Evolutionary conservation across 176 grass and related monocot species (phyloP).

Genomic region (Elymus sibiricus): DNA sequence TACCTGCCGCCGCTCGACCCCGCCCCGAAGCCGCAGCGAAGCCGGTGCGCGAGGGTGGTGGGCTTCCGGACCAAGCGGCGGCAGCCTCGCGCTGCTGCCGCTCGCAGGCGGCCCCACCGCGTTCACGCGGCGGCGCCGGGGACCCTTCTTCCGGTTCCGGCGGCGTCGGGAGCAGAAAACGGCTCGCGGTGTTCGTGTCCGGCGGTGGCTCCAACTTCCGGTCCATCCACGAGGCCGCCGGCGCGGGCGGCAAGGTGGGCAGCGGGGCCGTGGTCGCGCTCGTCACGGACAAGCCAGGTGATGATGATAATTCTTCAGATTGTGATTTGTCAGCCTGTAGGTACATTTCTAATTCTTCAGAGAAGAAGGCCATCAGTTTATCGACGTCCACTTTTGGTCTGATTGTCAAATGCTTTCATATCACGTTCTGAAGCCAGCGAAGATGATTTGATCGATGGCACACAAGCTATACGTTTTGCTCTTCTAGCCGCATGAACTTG

Average conservation of each 20-base stretch:
- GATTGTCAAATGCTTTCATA: neutral
- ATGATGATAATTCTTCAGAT: neutral
- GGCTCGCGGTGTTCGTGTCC: constrained; percentile 58
- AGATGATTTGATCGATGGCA: neutral
- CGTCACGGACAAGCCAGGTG: constrained; percentile 54
- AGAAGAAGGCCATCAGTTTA: neutral
- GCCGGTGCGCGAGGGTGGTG: neutral
- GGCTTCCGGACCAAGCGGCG: neutral
- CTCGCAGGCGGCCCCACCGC: neutral
- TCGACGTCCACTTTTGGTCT: neutral
- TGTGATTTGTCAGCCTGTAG: neutral
- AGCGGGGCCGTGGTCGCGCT: constrained; percentile 43
- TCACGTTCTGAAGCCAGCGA: neutral
- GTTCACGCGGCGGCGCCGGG: neutral
- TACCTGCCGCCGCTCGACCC: neutral
- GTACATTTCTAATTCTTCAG: neutral
- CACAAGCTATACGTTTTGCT: neutral
- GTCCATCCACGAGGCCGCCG: constrained; percentile 36
- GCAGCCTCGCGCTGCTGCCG: neutral
- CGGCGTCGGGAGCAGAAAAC: constrained; percentile 13
- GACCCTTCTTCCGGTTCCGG: neutral
- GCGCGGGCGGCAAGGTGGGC: constrained; percentile 4
- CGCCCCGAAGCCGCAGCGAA: neutral
- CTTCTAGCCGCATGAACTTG: neutral
- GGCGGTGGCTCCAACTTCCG: constrained; percentile 51